phyloP scores from a whole-genome alignment of 2,329 filamentous ascomycete species.

The Fusarium sp. region DNA sequence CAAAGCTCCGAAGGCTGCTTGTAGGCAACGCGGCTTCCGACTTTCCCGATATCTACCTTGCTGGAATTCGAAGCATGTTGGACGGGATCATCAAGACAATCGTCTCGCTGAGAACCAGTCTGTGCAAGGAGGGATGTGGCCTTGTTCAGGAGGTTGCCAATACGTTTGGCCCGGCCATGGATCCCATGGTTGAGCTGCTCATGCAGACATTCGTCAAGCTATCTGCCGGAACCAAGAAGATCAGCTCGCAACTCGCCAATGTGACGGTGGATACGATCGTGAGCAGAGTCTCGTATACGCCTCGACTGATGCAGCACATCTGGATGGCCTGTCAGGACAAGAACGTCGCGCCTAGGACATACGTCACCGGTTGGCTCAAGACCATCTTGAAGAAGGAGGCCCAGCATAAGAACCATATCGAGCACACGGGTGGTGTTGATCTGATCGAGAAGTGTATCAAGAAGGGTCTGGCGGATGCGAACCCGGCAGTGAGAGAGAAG shows the following conservation, averaged over 20 bases:
- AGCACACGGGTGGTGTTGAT: constrained; percentile 86
- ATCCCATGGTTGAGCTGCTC: constrained; percentile 89
- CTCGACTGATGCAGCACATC: constrained; percentile 86
- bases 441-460: constrained; percentile 88
- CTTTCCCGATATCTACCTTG: constrained; percentile 77
- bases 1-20: constrained; percentile 80
- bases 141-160: constrained; percentile 87
- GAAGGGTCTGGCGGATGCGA: constrained; percentile 88
- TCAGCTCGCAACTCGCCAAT: constrained; percentile 86
- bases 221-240: constrained; percentile 91
- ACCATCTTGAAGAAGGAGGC: constrained; percentile 83
- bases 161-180: constrained; percentile 80
- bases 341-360: constrained; percentile 87
- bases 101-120: constrained; percentile 86
- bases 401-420: constrained; percentile 82
- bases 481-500: constrained; percentile 88
- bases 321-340: constrained; percentile 89
- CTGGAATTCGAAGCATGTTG: constrained; percentile 77
- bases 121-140: constrained; percentile 87
- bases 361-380: constrained; percentile 84
- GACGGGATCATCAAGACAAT: constrained; percentile 91
- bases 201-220: constrained; percentile 92
- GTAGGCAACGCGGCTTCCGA: constrained; percentile 87
- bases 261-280: constrained; percentile 84
- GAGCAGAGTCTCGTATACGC: constrained; percentile 81